A percentile compares a stretch with the other conserved stretches of the same genome.
These are phyloP conservation scores for Odontarrhena argentea DNA, from an alignment of 345 rosid species.

Conservation along the genomic window DNA sequence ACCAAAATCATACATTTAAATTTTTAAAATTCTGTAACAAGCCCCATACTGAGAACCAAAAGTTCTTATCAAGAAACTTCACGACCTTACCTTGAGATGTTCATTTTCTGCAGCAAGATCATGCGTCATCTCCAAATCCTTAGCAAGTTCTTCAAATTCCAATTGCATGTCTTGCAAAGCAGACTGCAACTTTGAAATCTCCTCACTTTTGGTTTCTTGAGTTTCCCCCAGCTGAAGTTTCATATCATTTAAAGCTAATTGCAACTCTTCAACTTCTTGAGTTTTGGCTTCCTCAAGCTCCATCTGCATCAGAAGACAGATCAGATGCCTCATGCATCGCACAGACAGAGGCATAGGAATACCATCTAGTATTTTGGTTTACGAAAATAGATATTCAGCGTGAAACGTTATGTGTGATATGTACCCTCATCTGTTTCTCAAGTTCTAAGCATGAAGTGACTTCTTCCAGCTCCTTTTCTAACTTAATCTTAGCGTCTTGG, in stretches of 20 bases:
- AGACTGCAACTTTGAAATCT: conserved; percentile 53
- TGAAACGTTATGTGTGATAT: neutral
- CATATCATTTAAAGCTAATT: conserved; percentile 45
- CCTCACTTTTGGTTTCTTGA: conserved; percentile 53
- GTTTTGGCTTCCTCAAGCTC: conserved; percentile 57
- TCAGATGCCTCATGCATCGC: conserved; percentile 32
- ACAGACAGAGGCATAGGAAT: conserved; percentile 20
- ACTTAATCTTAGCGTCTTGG: conserved; percentile 44
- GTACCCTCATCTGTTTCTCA: conserved; percentile 53
- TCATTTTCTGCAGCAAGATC: conserved; percentile 82
- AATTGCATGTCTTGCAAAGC: conserved; percentile 49
- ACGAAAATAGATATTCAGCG: conserved; percentile 4
- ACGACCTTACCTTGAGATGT: conserved; percentile 65
- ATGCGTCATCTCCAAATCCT: conserved; percentile 60
- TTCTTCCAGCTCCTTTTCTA: conserved; percentile 41
- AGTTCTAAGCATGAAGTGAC: conserved; percentile 38
- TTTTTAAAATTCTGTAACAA: neutral
- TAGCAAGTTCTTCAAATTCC: conserved; percentile 68
- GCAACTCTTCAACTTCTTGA: conserved; percentile 46
- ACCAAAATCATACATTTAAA: neutral
- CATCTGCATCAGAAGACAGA: conserved; percentile 52
- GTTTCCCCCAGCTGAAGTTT: conserved; percentile 69
- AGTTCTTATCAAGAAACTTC: conserved; percentile 24
- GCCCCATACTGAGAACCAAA: conserved; percentile 9
- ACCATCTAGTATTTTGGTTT: conserved; percentile 6